Conservation (phyloP, 208 protist species). For the Wallacemonas sp. region DNA sequence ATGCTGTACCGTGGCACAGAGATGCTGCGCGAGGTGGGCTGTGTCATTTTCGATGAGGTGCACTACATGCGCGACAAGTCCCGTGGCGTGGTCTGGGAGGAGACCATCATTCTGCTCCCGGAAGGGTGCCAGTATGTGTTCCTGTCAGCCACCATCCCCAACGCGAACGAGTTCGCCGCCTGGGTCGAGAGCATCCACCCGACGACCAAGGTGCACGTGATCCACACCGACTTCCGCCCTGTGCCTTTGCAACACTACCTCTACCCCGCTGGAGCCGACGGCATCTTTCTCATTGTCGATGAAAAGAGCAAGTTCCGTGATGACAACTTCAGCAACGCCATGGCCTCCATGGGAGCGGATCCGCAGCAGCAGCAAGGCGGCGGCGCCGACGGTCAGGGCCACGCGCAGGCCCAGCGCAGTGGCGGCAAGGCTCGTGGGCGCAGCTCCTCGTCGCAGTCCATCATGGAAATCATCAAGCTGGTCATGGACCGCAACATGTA, state of each 20-base stretch:
- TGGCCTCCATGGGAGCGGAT: constrained; percentile 79
- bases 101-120: constrained; percentile 99
- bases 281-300: constrained; percentile 97
- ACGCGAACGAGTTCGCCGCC: constrained; percentile 99
- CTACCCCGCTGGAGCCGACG: constrained; percentile 96
- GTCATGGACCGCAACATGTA: constrained; percentile 97
- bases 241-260: constrained; percentile 99
- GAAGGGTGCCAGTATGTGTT: constrained; percentile 99
- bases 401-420: constrained; percentile 9
- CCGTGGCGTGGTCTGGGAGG: constrained; percentile 99
- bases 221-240: constrained; percentile 99
- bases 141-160: constrained; percentile 99
- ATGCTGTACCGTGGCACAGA: constrained; percentile 99
- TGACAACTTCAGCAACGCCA: constrained; percentile 97
- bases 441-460: constrained; percentile 49
- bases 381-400: constrained; percentile 15
- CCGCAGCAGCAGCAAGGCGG: constrained; percentile 25
- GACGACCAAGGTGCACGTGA: constrained; percentile 97
- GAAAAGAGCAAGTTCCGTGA: constrained; percentile 95
- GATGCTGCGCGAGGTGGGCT: constrained; percentile 99
- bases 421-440: constrained; percentile 23
- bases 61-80: constrained; percentile 99
- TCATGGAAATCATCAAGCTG: constrained; percentile 96
- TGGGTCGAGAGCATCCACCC: constrained; percentile 99
- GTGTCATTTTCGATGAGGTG: constrained; percentile 99